Conservation (phyloP, 2,329 filamentous ascomycete genomes). For the Alternaria gaisen region DNA sequence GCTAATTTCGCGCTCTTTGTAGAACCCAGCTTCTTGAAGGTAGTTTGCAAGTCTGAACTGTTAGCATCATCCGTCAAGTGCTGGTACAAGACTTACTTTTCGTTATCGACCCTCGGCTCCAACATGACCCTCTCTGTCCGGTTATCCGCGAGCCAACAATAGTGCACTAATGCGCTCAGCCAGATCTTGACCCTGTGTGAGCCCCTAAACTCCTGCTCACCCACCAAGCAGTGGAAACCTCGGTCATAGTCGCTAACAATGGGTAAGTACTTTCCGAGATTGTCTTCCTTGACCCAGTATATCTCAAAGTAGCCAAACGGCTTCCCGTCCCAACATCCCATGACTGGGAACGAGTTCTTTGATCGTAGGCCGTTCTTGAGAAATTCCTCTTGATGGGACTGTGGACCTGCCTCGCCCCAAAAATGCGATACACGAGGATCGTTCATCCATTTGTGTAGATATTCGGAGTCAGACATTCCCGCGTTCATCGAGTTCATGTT, state of each 20-base stretch:
- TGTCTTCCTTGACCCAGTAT: slow-evolving; percentile 97
- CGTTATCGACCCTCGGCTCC: slow-evolving; percentile 91
- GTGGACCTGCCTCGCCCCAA: slow-evolving; percentile 75
- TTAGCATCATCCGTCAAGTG: slow-evolving; percentile 14
- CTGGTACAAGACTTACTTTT: slow-evolving; percentile 68
- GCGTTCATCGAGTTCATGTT: slow-evolving; percentile 40
- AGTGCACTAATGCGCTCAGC: slow-evolving; percentile 88
- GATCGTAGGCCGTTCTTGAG: slow-evolving; percentile 71
- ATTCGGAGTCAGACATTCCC: slow-evolving; percentile 66
- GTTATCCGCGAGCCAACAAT: slow-evolving; percentile 78
- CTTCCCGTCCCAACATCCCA: slow-evolving; percentile 92
- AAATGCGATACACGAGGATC: slow-evolving; percentile 82
- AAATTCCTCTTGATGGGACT: slow-evolving; percentile 70
- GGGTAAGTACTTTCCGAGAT: slow-evolving; percentile 73
- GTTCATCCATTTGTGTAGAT: slow-evolving; percentile 89
- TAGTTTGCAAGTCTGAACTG: slow-evolving; percentile 71
- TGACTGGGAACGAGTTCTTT: slow-evolving; percentile 84
- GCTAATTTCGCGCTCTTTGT: slow-evolving; percentile 83
- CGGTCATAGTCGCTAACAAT: slow-evolving; percentile 82
- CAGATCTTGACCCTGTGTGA: slow-evolving; percentile 78
- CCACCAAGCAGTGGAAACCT: slow-evolving; percentile 86
- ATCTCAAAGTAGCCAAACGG: slow-evolving; percentile 98
- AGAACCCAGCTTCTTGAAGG: slow-evolving; percentile 78
- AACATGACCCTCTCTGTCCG: slow-evolving; percentile 84
- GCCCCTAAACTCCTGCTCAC: slow-evolving; percentile 90